Conservation (phyloP, 75 land plant species). For the Pseudotsuga menziesii region DNA sequence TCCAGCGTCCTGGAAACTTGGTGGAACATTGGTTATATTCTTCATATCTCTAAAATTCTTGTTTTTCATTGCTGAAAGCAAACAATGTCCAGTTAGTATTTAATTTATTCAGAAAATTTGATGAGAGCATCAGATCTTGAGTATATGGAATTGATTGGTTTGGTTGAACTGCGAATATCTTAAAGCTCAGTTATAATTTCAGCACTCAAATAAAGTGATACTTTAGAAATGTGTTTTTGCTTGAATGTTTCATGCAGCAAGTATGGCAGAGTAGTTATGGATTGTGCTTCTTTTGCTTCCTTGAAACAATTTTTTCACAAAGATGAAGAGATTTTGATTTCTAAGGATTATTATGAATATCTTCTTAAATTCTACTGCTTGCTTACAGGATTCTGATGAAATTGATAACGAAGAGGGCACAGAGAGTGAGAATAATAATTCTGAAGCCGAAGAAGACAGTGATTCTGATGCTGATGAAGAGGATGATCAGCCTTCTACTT, state of each 20-base stretch:
- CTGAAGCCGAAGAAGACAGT: constrained; percentile 18
- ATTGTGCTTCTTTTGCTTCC: neutral
- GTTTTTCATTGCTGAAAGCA: no score
- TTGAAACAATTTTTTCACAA: neutral
- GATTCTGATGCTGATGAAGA: constrained; percentile 37
- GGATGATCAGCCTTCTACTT: constrained; percentile 4
- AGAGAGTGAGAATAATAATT: constrained; percentile 12
- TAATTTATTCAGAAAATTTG: no score
- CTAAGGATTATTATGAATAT: no score
- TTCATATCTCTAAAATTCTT: no score
- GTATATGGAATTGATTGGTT: no score
- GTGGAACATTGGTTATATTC: no score
- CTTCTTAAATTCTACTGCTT: neutral
- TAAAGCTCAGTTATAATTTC: neutral
- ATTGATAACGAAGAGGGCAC: constrained; percentile 7
- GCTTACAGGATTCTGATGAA: constrained; percentile 7
- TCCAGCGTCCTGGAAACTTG: no score
- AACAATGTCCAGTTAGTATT: no score
- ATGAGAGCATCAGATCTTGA: no score
- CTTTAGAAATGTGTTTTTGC: neutral
- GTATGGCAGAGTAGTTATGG: no score
- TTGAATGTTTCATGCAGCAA: neutral
- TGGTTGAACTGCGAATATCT: no score
- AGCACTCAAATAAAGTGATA: neutral
- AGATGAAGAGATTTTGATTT: neutral